phyloP scores from a whole-genome alignment of 495 filamentous ascomycete genomes.

The Penicilliopsis zonata region DNA sequence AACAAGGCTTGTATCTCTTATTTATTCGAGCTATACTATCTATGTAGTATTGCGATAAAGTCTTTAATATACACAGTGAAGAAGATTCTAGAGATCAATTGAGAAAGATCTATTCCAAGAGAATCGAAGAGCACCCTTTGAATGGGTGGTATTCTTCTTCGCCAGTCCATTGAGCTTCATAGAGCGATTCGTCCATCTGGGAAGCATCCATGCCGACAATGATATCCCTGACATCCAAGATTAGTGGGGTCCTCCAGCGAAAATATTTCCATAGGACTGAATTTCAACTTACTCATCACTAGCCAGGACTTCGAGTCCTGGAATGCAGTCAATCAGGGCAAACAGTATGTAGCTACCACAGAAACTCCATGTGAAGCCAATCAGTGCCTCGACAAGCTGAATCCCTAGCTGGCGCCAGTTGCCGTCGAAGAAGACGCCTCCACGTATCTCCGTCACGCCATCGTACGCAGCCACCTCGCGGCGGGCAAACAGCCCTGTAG shows the following conservation, averaged over 20 bases:
- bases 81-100: too few species aligned
- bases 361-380: constrained; percentile 28
- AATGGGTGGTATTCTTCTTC: constrained; percentile 36
- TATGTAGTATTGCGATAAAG: too few species aligned
- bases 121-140: too few species aligned
- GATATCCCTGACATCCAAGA: too few species aligned
- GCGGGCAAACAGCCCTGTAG: constrained; percentile 23
- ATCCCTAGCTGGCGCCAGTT: constrained; percentile 41
- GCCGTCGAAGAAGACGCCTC: constrained; percentile 33
- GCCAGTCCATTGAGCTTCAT: constrained; percentile 22
- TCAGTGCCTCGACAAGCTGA: constrained; percentile 32
- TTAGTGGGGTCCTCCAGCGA: too few species aligned
- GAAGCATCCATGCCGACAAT: constrained; percentile 33
- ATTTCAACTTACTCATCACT: too few species aligned
- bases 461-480: constrained; percentile 30
- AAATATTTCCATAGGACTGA: too few species aligned
- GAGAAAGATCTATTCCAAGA: too few species aligned
- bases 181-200: constrained; percentile 35
- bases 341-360: constrained; percentile 15
- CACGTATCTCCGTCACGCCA: constrained; percentile 22
- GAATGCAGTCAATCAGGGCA: constrained; percentile 19
- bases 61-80: too few species aligned
- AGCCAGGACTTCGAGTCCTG: constrained; percentile 20
- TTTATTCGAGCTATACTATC: too few species aligned
- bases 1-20: too few species aligned